A percentile compares a stretch with the other conserved stretches of the same genome.
Evolutionary conservation across 306 rosid species (phyloP).

Genomic region (Trifolium repens): DNA sequence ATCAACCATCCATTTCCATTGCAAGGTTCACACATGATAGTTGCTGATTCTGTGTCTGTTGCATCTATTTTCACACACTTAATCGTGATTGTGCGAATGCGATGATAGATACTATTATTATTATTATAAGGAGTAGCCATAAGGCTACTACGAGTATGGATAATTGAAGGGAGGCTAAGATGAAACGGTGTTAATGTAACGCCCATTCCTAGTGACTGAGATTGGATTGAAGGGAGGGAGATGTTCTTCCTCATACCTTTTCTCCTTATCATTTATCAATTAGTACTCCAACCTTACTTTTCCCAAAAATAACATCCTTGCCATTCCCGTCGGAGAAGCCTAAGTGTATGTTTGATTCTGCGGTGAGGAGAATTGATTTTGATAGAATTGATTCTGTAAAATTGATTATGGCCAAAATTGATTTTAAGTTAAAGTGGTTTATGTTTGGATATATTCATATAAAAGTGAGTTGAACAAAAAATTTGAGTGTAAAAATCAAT

Average conservation of each 20-base stretch:
- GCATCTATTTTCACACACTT: slow-evolving; percentile 45
- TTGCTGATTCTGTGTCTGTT: too few species aligned
- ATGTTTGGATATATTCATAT: too few species aligned
- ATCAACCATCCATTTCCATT: slow-evolving; percentile 82
- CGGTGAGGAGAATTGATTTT: too few species aligned
- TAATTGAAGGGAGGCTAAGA: neutral
- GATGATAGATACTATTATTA: neutral
- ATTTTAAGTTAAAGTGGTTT: too few species aligned
- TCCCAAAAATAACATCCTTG: neutral
- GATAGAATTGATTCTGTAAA: too few species aligned
- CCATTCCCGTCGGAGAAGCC: neutral
- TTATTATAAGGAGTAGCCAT: neutral
- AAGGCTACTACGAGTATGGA: neutral
- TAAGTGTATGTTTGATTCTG: too few species aligned
- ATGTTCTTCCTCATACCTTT: neutral
- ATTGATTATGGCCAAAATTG: too few species aligned
- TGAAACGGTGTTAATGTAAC: neutral
- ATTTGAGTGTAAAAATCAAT: too few species aligned
- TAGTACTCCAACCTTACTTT: neutral
- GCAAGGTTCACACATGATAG: slow-evolving; percentile 74
- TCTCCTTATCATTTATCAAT: neutral
- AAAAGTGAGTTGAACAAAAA: too few species aligned
- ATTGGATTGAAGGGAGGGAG: neutral
- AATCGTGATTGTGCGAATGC: neutral
- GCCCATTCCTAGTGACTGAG: neutral